Conservation (phyloP, 495 filamentous ascomycete genomes). For the Lasiosphaeris hirsuta region DNA sequence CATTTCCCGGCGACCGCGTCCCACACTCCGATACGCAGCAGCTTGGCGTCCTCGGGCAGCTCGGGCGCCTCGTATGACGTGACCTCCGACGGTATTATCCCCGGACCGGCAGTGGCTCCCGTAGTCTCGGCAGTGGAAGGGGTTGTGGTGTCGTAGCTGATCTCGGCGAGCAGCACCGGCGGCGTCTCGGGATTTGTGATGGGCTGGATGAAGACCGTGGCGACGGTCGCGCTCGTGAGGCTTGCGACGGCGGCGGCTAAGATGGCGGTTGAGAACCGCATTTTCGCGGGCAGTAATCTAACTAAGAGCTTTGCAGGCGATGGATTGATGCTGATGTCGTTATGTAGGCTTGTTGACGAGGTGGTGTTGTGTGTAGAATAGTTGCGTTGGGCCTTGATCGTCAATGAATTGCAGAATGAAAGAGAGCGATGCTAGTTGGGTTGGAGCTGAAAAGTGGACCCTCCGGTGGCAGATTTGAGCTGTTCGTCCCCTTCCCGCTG, state of each 20-base stretch:
- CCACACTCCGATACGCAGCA: slow-evolving; percentile 51
- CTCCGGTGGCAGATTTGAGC: no score
- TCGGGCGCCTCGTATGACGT: slow-evolving; percentile 48
- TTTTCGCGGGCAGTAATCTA: slow-evolving; percentile 1
- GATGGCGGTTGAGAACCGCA: slow-evolving; percentile 19
- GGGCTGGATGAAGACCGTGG: slow-evolving; percentile 46
- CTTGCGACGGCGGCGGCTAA: slow-evolving; percentile 31
- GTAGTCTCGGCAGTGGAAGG: neutral
- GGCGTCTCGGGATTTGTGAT: slow-evolving; percentile 26
- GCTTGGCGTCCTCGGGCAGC: slow-evolving; percentile 32
- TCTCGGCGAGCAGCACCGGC: slow-evolving; percentile 44
- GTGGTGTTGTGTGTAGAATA: no score
- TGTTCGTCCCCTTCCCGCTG: no score
- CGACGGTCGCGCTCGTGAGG: slow-evolving; percentile 17
- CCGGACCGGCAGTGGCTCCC: neutral
- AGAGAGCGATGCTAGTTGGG: no score
- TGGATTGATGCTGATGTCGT: neutral
- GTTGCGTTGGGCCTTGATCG: no score
- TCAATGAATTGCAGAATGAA: no score
- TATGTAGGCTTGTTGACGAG: no score
- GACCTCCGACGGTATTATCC: slow-evolving; percentile 30
- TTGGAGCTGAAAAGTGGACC: no score
- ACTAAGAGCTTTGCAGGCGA: neutral
- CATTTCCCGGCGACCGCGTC: slow-evolving; percentile 36
- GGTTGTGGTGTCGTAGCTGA: slow-evolving; percentile 40